phyloP scores from a whole-genome alignment of 2,329 filamentous ascomycete genomes.

The Pleomassaria siparia region DNA sequence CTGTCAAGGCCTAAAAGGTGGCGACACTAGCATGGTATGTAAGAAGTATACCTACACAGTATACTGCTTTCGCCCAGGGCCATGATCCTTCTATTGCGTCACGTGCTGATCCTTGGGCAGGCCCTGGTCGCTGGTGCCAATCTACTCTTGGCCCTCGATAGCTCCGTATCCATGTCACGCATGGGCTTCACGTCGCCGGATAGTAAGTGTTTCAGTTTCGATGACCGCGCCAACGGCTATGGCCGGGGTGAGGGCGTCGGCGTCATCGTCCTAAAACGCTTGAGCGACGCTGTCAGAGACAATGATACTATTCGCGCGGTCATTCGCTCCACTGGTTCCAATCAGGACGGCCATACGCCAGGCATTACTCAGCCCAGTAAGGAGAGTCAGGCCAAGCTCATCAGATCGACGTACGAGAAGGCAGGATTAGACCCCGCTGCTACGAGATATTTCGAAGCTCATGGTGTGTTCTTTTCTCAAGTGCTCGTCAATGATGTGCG shows the following conservation, averaged over 20 bases:
- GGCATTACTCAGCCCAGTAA: constrained; percentile 57
- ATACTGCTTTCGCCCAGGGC: constrained; percentile 1
- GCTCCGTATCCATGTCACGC: not conserved
- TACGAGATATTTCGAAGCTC: constrained; percentile 14
- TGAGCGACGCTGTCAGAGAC: constrained; percentile 57
- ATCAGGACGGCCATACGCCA: constrained; percentile 54
- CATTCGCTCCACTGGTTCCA: constrained; percentile 40
- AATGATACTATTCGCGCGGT: constrained; percentile 53
- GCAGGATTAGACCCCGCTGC: not conserved
- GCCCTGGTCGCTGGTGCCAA: not conserved
- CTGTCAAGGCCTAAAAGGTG: constrained; percentile 4
- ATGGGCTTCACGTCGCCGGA: constrained; percentile 23
- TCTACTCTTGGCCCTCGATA: not conserved
- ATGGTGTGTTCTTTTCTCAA: constrained; percentile 3
- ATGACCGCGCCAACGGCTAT: constrained; percentile 59
- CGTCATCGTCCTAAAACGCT: constrained; percentile 55
- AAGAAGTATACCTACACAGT: not conserved
- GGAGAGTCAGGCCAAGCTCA: constrained; percentile 46
- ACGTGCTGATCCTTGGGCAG: not conserved
- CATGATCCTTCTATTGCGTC: not conserved
- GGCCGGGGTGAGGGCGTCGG: constrained; percentile 63
- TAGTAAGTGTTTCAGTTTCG: constrained; percentile 24
- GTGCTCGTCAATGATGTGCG: not conserved
- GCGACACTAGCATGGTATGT: constrained; percentile 6
- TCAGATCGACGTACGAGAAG: constrained; percentile 6